Percentiles rank a stretch among this genome's conserved stretches.
phyloP scores from a whole-genome alignment of 1,284 basidiomycete genomes.

The Leccinum solheimii region DNA sequence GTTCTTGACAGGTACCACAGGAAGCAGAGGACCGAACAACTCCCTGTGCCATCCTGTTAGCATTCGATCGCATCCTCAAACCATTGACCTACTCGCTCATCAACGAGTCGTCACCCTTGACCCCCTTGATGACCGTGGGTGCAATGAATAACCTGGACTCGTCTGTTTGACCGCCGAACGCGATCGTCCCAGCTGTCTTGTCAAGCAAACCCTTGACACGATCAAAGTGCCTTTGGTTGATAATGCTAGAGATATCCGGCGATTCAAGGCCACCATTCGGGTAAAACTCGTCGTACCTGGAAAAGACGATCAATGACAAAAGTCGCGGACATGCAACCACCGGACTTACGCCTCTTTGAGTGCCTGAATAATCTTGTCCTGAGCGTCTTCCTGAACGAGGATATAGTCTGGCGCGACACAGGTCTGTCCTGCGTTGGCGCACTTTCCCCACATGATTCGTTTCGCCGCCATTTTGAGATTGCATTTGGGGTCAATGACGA shows the following conservation, averaged over 20 bases:
- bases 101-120: no score
- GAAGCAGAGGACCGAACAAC: slow-evolving; percentile 77
- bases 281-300: slow-evolving; percentile 54
- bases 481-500: slow-evolving; percentile 70
- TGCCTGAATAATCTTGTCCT: slow-evolving; percentile 63
- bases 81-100: no score
- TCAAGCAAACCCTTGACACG: no score
- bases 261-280: slow-evolving; percentile 49
- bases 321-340: slow-evolving; percentile 1
- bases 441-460: slow-evolving; percentile 80
- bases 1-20: slow-evolving; percentile 73
- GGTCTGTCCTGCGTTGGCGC: slow-evolving; percentile 74
- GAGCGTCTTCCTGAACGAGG: slow-evolving; percentile 63
- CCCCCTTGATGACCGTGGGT: no score
- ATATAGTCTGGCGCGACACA: slow-evolving; percentile 82
- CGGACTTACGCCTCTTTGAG: slow-evolving; percentile 57
- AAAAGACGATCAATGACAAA: not conserved
- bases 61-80: not conserved
- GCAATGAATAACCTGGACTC: no score
- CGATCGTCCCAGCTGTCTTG: no score
- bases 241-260: slow-evolving; percentile 37
- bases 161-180: no score
- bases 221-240: no score
- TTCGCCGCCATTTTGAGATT: slow-evolving; percentile 60
- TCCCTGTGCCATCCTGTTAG: slow-evolving; percentile 43